These are phyloP conservation scores for Podospora pseudocomata DNA, from an alignment of 495 filamentous ascomycete species.

Conservation along the genomic window DNA sequence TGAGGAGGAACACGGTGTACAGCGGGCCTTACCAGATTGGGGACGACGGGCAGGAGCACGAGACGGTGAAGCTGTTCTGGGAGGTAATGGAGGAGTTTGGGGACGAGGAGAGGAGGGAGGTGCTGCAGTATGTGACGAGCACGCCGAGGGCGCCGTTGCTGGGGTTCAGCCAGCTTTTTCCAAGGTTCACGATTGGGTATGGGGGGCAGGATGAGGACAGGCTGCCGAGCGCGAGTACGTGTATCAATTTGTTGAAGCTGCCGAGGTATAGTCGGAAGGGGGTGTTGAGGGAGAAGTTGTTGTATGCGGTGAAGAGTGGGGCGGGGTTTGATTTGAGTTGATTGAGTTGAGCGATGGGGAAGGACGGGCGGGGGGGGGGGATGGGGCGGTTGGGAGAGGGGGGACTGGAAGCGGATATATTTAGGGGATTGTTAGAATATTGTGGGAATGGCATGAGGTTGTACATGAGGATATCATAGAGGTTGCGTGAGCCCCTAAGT, in stretches of 20 bases:
- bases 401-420: no score
- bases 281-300: conserved; percentile 67
- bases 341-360: background rate
- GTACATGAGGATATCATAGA: background rate
- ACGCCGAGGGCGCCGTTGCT: conserved; percentile 89
- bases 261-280: conserved; percentile 68
- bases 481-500: no score
- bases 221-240: conserved; percentile 93
- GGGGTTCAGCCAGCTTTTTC: conserved; percentile 82
- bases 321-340: conserved; percentile 94
- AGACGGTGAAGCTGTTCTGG: conserved; percentile 86
- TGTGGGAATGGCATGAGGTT: background rate
- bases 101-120: conserved; percentile 73
- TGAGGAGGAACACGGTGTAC: conserved; percentile 82
- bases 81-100: conserved; percentile 72
- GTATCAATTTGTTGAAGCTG: conserved; percentile 92
- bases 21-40: conserved; percentile 84
- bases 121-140: conserved; percentile 93
- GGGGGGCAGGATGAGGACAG: conserved; percentile 72
- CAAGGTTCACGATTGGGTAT: conserved; percentile 86
- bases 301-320: conserved; percentile 88
- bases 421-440: background rate
- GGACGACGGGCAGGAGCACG: conserved; percentile 81
- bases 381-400: no score
- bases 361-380: no score